Conservation (phyloP, 2,329 filamentous ascomycete genomes). For the Fonsecaea erecta region DNA sequence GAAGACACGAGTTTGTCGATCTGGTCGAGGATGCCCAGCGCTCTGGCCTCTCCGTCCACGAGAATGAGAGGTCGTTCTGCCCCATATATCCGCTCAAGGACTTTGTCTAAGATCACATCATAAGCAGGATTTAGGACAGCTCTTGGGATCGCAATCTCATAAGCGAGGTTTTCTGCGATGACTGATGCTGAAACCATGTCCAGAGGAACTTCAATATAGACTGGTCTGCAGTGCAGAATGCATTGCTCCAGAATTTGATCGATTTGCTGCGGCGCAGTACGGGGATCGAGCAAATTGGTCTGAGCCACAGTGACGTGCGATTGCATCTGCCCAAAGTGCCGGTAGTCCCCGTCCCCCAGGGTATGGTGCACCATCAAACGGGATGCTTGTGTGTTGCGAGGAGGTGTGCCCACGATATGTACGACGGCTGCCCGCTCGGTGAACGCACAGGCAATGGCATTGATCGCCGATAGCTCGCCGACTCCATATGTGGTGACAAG, state of each 20-base stretch:
- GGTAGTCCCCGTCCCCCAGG: slow-evolving; percentile 55
- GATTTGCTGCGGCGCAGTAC: slow-evolving; percentile 54
- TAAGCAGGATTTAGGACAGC: slow-evolving; percentile 20
- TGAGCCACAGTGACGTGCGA: slow-evolving; percentile 56
- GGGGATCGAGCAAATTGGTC: slow-evolving; percentile 51
- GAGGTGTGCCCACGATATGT: slow-evolving; percentile 59
- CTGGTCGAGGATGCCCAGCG: not conserved
- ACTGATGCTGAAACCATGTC: slow-evolving; percentile 27
- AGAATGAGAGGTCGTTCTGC: slow-evolving; percentile 56
- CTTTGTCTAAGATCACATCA: slow-evolving; percentile 25
- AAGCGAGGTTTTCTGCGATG: slow-evolving; percentile 9
- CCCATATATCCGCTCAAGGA: slow-evolving; percentile 48
- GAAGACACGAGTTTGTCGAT: slow-evolving; percentile 50
- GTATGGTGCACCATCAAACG: slow-evolving; percentile 40
- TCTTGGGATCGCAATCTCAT: slow-evolving; percentile 11
- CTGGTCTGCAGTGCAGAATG: slow-evolving; percentile 58
- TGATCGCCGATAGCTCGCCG: slow-evolving; percentile 52
- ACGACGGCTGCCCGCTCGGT: slow-evolving; percentile 64
- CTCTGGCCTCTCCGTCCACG: slow-evolving; percentile 55
- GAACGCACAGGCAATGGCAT: slow-evolving; percentile 53
- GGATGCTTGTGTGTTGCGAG: slow-evolving; percentile 14
- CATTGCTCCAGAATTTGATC: slow-evolving; percentile 57
- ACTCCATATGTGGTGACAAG: slow-evolving; percentile 65
- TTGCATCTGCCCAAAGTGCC: slow-evolving; percentile 57
- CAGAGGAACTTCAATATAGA: slow-evolving; percentile 59